These are phyloP conservation scores for Citrullus colocynthis DNA, from an alignment of 306 rosid species.

Conservation along the genomic window DNA sequence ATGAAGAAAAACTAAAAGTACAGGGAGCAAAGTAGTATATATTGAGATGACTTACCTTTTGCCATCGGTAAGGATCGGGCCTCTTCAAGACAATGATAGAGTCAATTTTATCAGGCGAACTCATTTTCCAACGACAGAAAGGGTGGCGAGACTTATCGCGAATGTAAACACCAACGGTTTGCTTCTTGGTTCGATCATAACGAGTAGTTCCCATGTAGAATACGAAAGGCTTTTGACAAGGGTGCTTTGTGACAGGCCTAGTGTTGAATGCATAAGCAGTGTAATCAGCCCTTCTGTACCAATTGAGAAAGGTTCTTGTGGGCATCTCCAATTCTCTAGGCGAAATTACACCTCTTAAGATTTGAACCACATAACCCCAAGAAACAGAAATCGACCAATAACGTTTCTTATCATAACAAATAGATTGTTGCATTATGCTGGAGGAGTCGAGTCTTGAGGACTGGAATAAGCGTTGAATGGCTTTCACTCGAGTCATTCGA, in stretches of 20 bases:
- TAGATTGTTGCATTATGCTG: conserved; percentile 83
- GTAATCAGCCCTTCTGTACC: conserved; percentile 68
- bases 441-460: conserved; percentile 48
- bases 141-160: conserved; percentile 26
- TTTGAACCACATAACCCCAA: conserved; percentile 82
- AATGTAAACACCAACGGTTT: conserved; percentile 25
- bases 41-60: conserved; percentile 29
- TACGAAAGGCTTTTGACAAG: conserved; percentile 66
- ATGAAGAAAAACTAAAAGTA: no score
- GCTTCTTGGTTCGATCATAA: conserved; percentile 23
- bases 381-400: conserved; percentile 79
- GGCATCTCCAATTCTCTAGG: conserved; percentile 86
- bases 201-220: conserved; percentile 31
- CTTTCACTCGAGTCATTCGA: conserved; percentile 27
- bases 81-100: conserved; percentile 46
- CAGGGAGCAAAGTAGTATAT: no score
- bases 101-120: conserved; percentile 41
- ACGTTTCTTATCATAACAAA: conserved; percentile 55
- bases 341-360: conserved; percentile 56
- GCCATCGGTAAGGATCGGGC: conserved; percentile 68
- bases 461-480: conserved; percentile 42
- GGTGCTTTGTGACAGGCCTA: conserved; percentile 64
- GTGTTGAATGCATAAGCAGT: conserved; percentile 91
- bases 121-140: conserved; percentile 50
- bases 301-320: conserved; percentile 66